Base-by-base conservation (phyloP, 371 early-diverging fungal genomes). In the Gilbertella persicaria region DNA sequence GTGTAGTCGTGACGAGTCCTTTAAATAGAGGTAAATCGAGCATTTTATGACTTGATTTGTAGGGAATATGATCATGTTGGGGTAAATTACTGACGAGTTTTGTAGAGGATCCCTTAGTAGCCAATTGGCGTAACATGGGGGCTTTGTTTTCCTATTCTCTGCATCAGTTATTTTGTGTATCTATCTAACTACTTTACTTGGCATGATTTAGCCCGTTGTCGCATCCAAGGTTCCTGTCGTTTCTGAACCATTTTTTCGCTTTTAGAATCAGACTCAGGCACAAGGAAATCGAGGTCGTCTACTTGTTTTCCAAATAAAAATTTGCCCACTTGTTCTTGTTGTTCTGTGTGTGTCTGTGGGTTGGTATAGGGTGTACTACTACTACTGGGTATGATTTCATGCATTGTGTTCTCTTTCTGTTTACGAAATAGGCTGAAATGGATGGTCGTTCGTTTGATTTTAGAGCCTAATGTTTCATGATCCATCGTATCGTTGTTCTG, bases 1-100 rank as follows among this genome's bases (percentile, higher is more conserved):
- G 46, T 4, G 75, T 71, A 4, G 73, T 69, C 8, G 79, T 67
- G 12, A 75, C 62, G 35, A 75, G 62, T 14, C 58, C 63, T 40
- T 63, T 58, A 20, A 63, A 58, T 12, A 53, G 16, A 21, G 56
- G 51, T 16, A 62, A 21, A 49, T 53, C 60, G 38, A n/a, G 10
- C 9, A 20, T 3, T 12, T 42, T 45, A 23, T 52, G 42, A 13
- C 6, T 56, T 14, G 42, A 19, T 21, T 57, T 44, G 26, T 57
- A 44, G 9, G 45, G 51, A 16, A 45, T 33, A 50, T 33, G 37
- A 8, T 45, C 51, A 16, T 29, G 24, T 46, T 43, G 36, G 19
- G 50, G 39, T 43, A 44, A 23, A 43, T 43, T 36, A 14, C 24
- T 16, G 14, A 20, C 14, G 19, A 45, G 45, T 14, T 44, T 45